Evolutionary conservation across 257 asterid genomes (phyloP).

Genomic region (Anisodus tanguticus): DNA sequence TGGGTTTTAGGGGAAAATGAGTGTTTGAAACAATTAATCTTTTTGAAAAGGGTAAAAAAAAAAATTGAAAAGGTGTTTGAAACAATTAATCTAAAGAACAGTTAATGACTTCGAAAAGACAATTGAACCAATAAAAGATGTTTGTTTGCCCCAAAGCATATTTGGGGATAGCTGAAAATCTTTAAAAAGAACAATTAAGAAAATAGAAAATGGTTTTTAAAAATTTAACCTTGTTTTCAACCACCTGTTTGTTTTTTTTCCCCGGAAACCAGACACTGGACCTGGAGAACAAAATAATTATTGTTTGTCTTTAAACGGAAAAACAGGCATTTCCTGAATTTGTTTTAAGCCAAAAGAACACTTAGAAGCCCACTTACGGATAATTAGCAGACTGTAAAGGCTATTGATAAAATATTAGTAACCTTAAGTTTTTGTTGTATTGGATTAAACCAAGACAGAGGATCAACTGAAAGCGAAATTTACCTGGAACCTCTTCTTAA

Average conservation of each 20-base stretch:
- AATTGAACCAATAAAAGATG: neutral
- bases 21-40: neutral
- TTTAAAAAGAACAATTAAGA: neutral
- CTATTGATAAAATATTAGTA: neutral
- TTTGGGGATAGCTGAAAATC: neutral
- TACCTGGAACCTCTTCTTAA: slow-evolving; percentile 98
- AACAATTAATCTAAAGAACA: neutral
- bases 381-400: neutral
- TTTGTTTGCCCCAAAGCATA: neutral
- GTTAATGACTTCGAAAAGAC: neutral
- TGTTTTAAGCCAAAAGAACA: neutral
- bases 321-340: neutral
- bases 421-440: neutral
- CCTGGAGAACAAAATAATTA: neutral
- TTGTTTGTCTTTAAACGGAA: neutral
- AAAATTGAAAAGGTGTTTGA: neutral
- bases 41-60: too few relatives aligned
- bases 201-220: neutral
- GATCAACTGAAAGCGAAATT: slow-evolving; percentile 5
- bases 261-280: neutral
- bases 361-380: neutral
- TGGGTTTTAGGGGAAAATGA: neutral
- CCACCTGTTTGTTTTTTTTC: too few relatives aligned
- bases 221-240: neutral
- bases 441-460: neutral